Evolutionary conservation across 2,329 filamentous ascomycete genomes (phyloP).

Genomic region (Ophiostoma ips): DNA sequence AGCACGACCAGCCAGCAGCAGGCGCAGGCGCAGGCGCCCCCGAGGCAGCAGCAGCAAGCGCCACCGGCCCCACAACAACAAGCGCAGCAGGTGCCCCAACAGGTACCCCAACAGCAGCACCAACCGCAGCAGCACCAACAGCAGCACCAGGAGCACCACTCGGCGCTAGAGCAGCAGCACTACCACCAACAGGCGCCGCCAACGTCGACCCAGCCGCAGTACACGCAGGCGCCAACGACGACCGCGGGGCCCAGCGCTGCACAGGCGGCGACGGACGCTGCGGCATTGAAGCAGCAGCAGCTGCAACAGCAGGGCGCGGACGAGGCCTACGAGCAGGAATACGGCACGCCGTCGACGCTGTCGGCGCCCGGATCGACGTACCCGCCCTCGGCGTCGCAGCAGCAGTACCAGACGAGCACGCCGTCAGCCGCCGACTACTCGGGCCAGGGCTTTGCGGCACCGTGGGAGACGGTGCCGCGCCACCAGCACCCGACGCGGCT

Average conservation of each 20-base stretch:
- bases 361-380: constrained; percentile 15
- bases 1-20: constrained; percentile 21
- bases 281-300: too few species aligned
- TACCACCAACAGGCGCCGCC: constrained; percentile 1
- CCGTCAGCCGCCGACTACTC: constrained; percentile 44
- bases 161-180: constrained; percentile 16
- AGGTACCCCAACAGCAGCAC: not conserved
- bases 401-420: constrained; percentile 27
- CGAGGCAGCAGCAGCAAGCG: constrained; percentile 18
- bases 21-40: constrained; percentile 19
- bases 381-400: constrained; percentile 27
- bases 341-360: constrained; percentile 38
- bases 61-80: constrained; percentile 17
- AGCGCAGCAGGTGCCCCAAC: constrained; percentile 9
- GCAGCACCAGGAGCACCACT: constrained; percentile 20
- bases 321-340: constrained; percentile 26
- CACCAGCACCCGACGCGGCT: constrained; percentile 81
- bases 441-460: constrained; percentile 51
- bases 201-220: not conserved
- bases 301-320: not conserved
- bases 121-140: constrained; percentile 15
- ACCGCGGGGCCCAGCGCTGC: not conserved
- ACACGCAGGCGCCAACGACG: not conserved
- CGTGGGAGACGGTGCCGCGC: constrained; percentile 57
- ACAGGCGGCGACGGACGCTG: not conserved